Base-by-base conservation (phyloP, 176 grass and related monocot genomes). In the Poa annua region DNA sequence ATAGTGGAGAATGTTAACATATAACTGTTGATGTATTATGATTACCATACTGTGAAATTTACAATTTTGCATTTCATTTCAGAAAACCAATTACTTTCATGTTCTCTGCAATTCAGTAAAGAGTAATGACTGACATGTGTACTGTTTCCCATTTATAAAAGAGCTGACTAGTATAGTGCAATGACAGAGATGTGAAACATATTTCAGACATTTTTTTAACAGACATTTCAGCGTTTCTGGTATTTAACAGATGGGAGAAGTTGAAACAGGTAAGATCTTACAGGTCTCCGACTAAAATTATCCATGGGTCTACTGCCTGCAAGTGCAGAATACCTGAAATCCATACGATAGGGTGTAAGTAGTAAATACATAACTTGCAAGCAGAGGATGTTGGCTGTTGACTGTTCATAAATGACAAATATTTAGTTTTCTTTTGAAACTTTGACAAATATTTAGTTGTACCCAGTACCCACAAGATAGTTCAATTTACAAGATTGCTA, bases 291-390 rank as follows among this genome's bases (percentile, higher is more conserved):
- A 59, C 36, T 87, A 80, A 92, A 65, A 70, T 80, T 98, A 66
- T 98, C 93, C 60, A 21, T 81, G 22, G 81, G 77, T 81, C 92
- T 91, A 53, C 73, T 65, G 25, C 92, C 96, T 72, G 93, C 93
- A 75, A 98, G 79, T 80, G 91, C 96, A 80, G 93, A 80, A 86
- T 98, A 98, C 74, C 96, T 98, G 86, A 67, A 90, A 91, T 67
- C 53, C 22, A 91, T 45, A 75, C 2, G 73, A 24, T 7, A 54
- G 14, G 75, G 54, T 80, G 42, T 20, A 86, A 60, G 61, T 45
- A 66, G 59, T 80, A 24, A 15, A 67, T 60, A 70, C 38, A 41
- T 59, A 29, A 72, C 52, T 47, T 59, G 33, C n/a, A 55, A 41
- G 49, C 33, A 81, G 13, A 55, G 63, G 48, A 33, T 24, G 19